Evolutionary conservation across 2,329 filamentous ascomycete species (phyloP), one percentile per base, ranked within the genome.

Genomic region (Ceratocystiopsis sp.): DNA sequence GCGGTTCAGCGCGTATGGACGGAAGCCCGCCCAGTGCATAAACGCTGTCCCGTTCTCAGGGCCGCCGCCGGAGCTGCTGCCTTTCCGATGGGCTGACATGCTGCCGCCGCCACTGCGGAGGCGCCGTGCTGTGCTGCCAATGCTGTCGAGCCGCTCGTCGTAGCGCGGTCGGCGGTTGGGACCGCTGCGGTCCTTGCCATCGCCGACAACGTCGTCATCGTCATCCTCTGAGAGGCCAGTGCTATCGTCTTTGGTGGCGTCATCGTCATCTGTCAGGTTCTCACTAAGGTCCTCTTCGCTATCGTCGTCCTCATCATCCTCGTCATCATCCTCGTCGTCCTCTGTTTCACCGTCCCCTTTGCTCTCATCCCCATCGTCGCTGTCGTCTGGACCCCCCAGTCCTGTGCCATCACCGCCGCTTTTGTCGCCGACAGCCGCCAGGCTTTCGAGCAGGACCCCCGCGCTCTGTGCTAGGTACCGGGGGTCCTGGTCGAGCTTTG

Each of bases 401-500:
- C 25, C 25, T 8, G 25, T 29, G 33, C 33, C 33, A 11, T 15
- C 33, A 13, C 33, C 33, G 33, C 40, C 40, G 37, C 16, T 21
- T 38, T 45, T 44, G 37, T 51, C 48, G n/a, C 42, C 46, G 8
- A 47, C 45, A 2, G 37, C 37, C 2, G 46, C 42, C 38, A 51
- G 42, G 18, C 43, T 49, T 38, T 50, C 45, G 7, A 51, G 45
- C 35, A 51, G 38, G 15, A 42, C 37, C 8, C 35, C 38, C 3
- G 45, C 44, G 36, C 48, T 50, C 37, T 39, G 40, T 2, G 50
- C 44, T 18, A 51, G 44, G 40, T 49, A 50, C 15, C 48, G 50
- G 5, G 42, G 25, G 36, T 50, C 48, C 29, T 47, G 40, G 39
- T 49, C 48, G 3, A 51, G 47, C 46, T 47, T 48, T 34, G 46